A percentile compares a stretch with the other conserved stretches of the same genome.
These are phyloP conservation scores for Neolentinus lepideus DNA, from an alignment of 1,284 basidiomycete species.

Conservation along the genomic window DNA sequence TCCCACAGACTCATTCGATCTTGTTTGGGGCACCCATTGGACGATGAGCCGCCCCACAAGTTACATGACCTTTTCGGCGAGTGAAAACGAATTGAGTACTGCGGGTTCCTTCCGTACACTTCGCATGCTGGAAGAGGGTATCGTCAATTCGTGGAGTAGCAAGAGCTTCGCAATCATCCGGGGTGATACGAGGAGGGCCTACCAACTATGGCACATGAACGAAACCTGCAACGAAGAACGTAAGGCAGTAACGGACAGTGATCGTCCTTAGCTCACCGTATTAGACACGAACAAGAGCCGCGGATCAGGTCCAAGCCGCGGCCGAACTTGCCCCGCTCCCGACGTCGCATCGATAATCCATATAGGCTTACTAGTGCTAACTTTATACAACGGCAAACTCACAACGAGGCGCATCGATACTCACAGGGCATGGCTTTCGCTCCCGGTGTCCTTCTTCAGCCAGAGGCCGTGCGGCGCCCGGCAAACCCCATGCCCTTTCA, in stretches of 20 bases:
- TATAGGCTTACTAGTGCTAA: not conserved
- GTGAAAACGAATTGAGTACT: too few relatives aligned
- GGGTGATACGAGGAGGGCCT: not conserved
- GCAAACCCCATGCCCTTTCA: not conserved
- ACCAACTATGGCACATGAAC: not conserved
- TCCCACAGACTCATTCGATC: too few relatives aligned
- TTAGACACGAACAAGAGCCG: not conserved
- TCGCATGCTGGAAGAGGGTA: not conserved
- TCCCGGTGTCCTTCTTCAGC: not conserved
- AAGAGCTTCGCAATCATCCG: not conserved
- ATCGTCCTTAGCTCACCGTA: not conserved
- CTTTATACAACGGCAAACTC: not conserved
- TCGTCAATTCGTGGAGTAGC: not conserved
- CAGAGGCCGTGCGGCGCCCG: not conserved
- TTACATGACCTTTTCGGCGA: too few relatives aligned
- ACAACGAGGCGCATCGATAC: not conserved
- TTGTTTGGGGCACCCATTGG: too few relatives aligned
- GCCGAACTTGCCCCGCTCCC: not conserved
- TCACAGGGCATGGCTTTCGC: not conserved
- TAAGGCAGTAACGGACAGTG: not conserved
- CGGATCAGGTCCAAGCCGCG: not conserved
- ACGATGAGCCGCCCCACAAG: too few relatives aligned
- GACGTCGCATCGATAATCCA: not conserved
- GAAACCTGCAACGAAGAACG: not conserved
- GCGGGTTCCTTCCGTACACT: too few relatives aligned